Evolutionary conservation across 108 stramenopile genomes (phyloP).

Genomic region (Epithemia pelagica): DNA sequence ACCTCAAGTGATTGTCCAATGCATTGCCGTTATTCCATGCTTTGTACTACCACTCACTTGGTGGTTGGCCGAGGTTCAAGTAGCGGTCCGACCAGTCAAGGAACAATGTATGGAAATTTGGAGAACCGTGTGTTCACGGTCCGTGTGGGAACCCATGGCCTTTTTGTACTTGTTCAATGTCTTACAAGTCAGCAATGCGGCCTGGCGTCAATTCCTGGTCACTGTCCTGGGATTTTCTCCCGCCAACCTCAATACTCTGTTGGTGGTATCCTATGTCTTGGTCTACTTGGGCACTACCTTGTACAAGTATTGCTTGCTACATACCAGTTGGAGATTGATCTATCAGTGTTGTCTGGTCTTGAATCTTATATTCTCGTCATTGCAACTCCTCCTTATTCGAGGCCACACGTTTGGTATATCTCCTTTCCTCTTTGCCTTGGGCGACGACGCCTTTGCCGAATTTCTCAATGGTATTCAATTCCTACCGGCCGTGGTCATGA

Average conservation of each 20-base stretch:
- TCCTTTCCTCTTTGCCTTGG: constrained; percentile 64
- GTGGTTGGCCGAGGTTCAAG: constrained; percentile 45
- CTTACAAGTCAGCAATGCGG: constrained; percentile 66
- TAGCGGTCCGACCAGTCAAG: background rate
- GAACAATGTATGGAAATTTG: constrained; percentile 75
- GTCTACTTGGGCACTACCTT: constrained; percentile 62
- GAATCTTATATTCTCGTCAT: constrained; percentile 50
- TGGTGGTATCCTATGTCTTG: constrained; percentile 62
- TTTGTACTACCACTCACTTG: constrained; percentile 32
- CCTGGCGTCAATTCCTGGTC: constrained; percentile 68
- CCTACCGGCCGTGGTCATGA: constrained; percentile 76
- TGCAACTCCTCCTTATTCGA: constrained; percentile 61
- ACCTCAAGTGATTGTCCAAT: constrained; percentile 36
- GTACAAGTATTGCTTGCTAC: constrained; percentile 72
- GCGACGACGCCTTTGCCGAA: constrained; percentile 74
- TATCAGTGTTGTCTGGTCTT: constrained; percentile 56
- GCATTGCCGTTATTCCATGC: constrained; percentile 45
- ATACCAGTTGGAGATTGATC: constrained; percentile 59
- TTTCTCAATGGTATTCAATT: constrained; percentile 71
- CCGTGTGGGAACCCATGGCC: constrained; percentile 86
- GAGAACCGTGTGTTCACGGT: constrained; percentile 71
- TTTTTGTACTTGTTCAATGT: constrained; percentile 79
- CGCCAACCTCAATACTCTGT: constrained; percentile 51
- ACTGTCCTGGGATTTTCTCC: constrained; percentile 56
- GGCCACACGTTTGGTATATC: constrained; percentile 61